Conservation (phyloP, 2,329 filamentous ascomycete species). For the Colletotrichum sp. region DNA sequence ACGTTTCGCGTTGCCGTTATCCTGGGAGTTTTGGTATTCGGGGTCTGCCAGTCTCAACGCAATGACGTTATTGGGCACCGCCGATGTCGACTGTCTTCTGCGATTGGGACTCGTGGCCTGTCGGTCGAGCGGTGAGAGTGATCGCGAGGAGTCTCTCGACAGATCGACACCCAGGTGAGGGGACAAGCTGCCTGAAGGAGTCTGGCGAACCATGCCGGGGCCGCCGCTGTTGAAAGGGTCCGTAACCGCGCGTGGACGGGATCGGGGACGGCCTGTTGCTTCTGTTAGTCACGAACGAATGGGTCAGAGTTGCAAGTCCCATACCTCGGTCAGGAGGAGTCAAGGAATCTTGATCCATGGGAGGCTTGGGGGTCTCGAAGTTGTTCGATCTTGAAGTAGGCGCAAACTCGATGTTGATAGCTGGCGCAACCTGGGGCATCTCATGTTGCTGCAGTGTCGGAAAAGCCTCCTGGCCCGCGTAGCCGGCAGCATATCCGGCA, state of each 20-base stretch:
- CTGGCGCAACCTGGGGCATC: slow-evolving; percentile 82
- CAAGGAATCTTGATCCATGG: slow-evolving; percentile 77
- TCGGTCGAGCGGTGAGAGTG: slow-evolving; percentile 64
- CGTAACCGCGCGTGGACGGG: slow-evolving; percentile 61
- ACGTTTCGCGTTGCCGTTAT: slow-evolving; percentile 72
- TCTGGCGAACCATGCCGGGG: slow-evolving; percentile 41
- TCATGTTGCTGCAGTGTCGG: slow-evolving; percentile 61
- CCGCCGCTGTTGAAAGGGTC: slow-evolving; percentile 62
- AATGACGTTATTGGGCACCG: slow-evolving; percentile 68
- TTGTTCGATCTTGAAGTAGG: slow-evolving; percentile 71
- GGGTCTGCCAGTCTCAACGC: slow-evolving; percentile 93
- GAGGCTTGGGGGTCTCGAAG: slow-evolving; percentile 69
- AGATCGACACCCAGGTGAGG: slow-evolving; percentile 54
- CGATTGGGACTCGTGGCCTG: slow-evolving; percentile 51
- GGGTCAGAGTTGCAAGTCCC: background rate
- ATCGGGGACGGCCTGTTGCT: slow-evolving; percentile 50
- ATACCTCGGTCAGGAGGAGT: slow-evolving; percentile 79
- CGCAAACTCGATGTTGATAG: slow-evolving; percentile 93
- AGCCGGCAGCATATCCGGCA: slow-evolving; percentile 41
- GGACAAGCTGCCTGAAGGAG: slow-evolving; percentile 47
- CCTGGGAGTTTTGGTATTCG: slow-evolving; percentile 73
- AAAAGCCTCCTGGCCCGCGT: slow-evolving; percentile 54
- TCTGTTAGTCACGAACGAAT: slow-evolving; percentile 21
- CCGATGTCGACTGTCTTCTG: slow-evolving; percentile 67
- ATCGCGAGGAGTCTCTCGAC: slow-evolving; percentile 55